These are phyloP conservation scores for Phialophora macrospora DNA, from an alignment of 2,329 filamentous ascomycete species.

Conservation along the genomic window DNA sequence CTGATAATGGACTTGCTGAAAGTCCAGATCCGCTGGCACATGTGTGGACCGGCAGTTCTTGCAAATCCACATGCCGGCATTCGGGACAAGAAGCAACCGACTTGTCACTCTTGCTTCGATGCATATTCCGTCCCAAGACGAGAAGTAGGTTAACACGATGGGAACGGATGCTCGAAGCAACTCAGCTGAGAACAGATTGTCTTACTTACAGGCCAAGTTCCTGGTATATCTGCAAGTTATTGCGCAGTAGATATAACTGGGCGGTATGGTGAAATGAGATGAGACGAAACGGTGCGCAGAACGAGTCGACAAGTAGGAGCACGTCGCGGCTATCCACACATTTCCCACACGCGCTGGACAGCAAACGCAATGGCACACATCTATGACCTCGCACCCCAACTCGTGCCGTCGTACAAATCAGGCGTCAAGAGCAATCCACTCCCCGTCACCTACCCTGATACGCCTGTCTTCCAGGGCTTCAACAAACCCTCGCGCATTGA, in stretches of 20 bases:
- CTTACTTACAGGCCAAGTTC: background rate
- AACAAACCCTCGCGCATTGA: constrained; percentile 48
- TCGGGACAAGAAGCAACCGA: background rate
- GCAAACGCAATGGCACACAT: constrained; percentile 33
- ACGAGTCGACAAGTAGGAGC: background rate
- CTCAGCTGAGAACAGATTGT: background rate
- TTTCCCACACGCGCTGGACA: background rate
- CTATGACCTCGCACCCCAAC: constrained; percentile 31
- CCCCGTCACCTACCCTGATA: constrained; percentile 31
- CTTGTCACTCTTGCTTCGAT: background rate
- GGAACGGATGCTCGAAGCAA: background rate
- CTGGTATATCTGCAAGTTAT: background rate
- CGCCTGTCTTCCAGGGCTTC: constrained; percentile 43
- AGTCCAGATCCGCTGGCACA: background rate
- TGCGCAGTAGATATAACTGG: background rate
- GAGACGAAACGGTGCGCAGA: background rate
- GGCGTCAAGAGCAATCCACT: constrained; percentile 24
- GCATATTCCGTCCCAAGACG: background rate
- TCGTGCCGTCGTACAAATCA: constrained; percentile 19
- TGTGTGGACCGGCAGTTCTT: constrained; percentile 15
- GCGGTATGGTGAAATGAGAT: background rate
- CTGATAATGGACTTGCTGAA: constrained; percentile 26
- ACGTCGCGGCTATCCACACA: background rate
- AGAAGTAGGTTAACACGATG: background rate
- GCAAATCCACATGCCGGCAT: background rate